Conservation (phyloP, 2,329 filamentous ascomycete species). For the Fusarium chlamydosporum region DNA sequence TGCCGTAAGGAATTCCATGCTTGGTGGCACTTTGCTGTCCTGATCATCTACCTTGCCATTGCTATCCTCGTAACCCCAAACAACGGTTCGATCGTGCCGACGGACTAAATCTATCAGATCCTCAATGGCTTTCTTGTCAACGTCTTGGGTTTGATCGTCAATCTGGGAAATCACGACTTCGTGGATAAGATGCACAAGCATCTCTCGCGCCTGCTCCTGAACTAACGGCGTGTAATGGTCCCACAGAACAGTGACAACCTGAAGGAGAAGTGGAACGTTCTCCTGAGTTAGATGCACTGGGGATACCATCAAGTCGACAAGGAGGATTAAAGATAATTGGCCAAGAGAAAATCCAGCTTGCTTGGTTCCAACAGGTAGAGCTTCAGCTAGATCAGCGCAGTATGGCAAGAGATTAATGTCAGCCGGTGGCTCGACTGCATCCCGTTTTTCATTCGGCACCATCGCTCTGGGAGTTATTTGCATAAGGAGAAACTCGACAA, state of each 20-base stretch:
- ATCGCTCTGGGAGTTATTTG: conserved; percentile 97
- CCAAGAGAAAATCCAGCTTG: conserved; percentile 92
- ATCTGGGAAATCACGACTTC: conserved; percentile 88
- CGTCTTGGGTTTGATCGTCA: conserved; percentile 74
- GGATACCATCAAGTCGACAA: conserved; percentile 96
- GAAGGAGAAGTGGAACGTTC: conserved; percentile 86
- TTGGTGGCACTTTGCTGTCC: conserved; percentile 83
- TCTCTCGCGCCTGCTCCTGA: conserved; percentile 95
- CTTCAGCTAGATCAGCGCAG: conserved; percentile 84
- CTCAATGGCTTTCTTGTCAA: conserved; percentile 82
- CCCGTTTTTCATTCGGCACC: conserved; percentile 88
- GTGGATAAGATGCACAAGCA: conserved; percentile 97
- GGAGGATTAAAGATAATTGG: conserved; percentile 90
- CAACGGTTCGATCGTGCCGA: conserved; percentile 83
- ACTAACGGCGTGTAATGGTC: conserved; percentile 96
- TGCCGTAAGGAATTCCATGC: conserved; percentile 87
- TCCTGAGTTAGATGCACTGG: conserved; percentile 85
- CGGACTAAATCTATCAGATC: conserved; percentile 89
- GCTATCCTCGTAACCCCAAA: conserved; percentile 95
- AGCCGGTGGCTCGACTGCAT: conserved; percentile 76
- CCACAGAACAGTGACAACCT: conserved; percentile 95
- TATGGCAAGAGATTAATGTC: conserved; percentile 86
- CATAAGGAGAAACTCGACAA: conserved; percentile 92
- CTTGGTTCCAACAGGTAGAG: conserved; percentile 89
- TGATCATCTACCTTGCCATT: conserved; percentile 82